These are phyloP conservation scores for Lyophyllum decastes DNA, from an alignment of 768 basidiomycete species.

Conservation along the genomic window DNA sequence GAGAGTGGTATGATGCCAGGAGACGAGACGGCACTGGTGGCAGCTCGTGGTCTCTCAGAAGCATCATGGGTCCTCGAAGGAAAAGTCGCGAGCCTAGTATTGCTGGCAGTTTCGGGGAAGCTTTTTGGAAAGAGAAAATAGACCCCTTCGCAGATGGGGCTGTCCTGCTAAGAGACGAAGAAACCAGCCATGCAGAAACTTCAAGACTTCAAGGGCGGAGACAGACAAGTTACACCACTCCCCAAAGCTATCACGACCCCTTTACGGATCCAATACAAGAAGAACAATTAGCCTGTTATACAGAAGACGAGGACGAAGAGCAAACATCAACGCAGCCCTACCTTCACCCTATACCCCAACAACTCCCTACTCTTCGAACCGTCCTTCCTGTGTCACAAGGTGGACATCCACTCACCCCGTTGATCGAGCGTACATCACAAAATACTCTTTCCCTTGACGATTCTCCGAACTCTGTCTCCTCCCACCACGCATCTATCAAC, in stretches of 20 bases:
- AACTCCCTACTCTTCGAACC: slow-evolving; percentile 28
- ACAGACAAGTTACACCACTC: slow-evolving; percentile 40
- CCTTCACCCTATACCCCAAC: slow-evolving; percentile 15
- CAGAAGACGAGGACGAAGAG: slow-evolving; percentile 9
- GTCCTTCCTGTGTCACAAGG: slow-evolving; percentile 32
- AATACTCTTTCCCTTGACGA: slow-evolving; percentile 29
- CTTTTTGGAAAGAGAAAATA: slow-evolving; percentile 45
- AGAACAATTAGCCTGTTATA: slow-evolving; percentile 20
- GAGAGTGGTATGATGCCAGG: slow-evolving; percentile 35
- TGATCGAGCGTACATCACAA: slow-evolving; percentile 38
- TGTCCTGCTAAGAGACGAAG: slow-evolving; percentile 36
- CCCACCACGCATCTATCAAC: slow-evolving; percentile 27
- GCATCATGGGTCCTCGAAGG: slow-evolving; percentile 39
- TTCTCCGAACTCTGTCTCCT: slow-evolving; percentile 26
- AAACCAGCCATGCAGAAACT: slow-evolving; percentile 23
- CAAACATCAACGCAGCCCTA: slow-evolving; percentile 4
- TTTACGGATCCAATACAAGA: slow-evolving; percentile 44
- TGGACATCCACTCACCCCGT: slow-evolving; percentile 37
- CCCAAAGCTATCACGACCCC: slow-evolving; percentile 49
- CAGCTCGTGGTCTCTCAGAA: slow-evolving; percentile 58
- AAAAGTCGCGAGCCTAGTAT: slow-evolving; percentile 43
- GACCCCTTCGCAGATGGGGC: slow-evolving; percentile 53
- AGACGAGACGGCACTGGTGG: slow-evolving; percentile 41
- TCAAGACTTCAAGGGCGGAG: slow-evolving; percentile 27
- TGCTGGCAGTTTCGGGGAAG: slow-evolving; percentile 25